Conservation (phyloP, 2,329 filamentous ascomycete genomes). For the Penicillium frequentans region DNA sequence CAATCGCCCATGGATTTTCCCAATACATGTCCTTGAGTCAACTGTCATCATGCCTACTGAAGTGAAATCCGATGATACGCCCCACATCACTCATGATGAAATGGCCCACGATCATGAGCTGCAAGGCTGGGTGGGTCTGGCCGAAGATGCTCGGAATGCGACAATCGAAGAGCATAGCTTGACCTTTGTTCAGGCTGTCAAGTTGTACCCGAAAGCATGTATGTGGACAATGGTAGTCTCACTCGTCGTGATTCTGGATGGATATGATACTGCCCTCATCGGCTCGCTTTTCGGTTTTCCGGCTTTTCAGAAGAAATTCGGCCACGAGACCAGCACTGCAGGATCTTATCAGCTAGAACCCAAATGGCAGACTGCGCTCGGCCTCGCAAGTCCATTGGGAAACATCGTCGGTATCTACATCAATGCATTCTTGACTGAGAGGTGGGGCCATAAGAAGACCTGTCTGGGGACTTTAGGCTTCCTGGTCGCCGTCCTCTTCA, state of each 20-base stretch:
- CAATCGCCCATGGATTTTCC: background rate
- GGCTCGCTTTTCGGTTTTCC: slow-evolving; percentile 1
- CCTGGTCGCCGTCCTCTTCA: slow-evolving; percentile 24
- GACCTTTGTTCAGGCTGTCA: slow-evolving; percentile 1
- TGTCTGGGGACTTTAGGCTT: slow-evolving; percentile 1
- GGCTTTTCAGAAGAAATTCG: slow-evolving; percentile 5
- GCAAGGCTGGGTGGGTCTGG: slow-evolving; percentile 2
- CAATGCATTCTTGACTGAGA: slow-evolving; percentile 6
- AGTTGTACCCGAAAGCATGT: slow-evolving; percentile 8
- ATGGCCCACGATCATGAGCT: background rate
- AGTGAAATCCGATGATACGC: background rate
- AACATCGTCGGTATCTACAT: slow-evolving; percentile 7
- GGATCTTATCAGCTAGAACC: slow-evolving; percentile 4
- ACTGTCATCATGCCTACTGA: background rate
- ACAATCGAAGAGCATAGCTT: slow-evolving; percentile 7
- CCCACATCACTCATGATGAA: background rate
- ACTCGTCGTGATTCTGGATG: slow-evolving; percentile 7
- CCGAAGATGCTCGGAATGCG: slow-evolving; percentile 8
- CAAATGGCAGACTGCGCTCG: slow-evolving; percentile 9
- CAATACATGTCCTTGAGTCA: background rate
- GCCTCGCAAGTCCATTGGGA: slow-evolving; percentile 3
- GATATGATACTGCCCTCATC: slow-evolving; percentile 8
- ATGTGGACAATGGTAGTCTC: slow-evolving; percentile 8
- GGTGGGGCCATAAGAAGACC: slow-evolving; percentile 7
- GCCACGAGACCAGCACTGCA: background rate